Evolutionary conservation across 1,139 yeast genomes (phyloP).

Genomic region (Saccharomyces hybrid): DNA sequence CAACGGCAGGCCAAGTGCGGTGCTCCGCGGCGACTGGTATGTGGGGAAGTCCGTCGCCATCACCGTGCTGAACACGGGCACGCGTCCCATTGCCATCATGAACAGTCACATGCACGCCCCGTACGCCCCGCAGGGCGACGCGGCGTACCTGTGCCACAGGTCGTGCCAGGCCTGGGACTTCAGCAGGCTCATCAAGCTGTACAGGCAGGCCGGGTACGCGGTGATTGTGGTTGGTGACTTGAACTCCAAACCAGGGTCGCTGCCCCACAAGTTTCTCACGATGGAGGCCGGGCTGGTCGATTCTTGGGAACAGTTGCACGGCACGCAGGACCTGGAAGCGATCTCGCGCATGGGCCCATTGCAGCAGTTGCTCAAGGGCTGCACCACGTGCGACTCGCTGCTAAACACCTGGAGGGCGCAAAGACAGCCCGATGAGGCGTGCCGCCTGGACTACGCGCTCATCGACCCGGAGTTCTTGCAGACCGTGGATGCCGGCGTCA

Average conservation of each 20-base stretch:
- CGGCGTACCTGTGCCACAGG: conserved; percentile 82
- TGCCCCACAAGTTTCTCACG: conserved; percentile 71
- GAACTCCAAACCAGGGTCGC: conserved; percentile 78
- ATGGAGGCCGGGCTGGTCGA: conserved; percentile 63
- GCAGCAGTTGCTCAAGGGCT: conserved; percentile 65
- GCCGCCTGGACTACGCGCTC: conserved; percentile 84
- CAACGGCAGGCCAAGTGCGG: conserved; percentile 91
- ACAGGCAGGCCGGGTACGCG: conserved; percentile 69
- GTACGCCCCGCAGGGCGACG: conserved; percentile 72
- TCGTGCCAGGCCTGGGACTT: conserved; percentile 97
- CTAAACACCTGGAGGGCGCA: conserved; percentile 78
- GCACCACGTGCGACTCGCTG: conserved; percentile 82
- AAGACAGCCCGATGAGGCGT: conserved; percentile 63
- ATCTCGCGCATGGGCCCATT: conserved; percentile 49
- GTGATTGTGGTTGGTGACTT: conserved; percentile 89
- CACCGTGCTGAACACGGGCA: conserved; percentile 46
- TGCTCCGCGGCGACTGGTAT: conserved; percentile 92
- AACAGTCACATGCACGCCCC: conserved; percentile 99
- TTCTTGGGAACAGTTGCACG: conserved; percentile 72
- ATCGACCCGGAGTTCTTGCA: conserved; percentile 49
- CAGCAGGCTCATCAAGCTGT: conserved; percentile 53
- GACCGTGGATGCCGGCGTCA: conserved; percentile 56
- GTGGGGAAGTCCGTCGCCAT: conserved; percentile 90
- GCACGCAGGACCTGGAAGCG: conserved; percentile 35
- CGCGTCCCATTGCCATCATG: conserved; percentile 62